phyloP scores from a whole-genome alignment of 345 rosid genomes.

The Physaria fendleri region DNA sequence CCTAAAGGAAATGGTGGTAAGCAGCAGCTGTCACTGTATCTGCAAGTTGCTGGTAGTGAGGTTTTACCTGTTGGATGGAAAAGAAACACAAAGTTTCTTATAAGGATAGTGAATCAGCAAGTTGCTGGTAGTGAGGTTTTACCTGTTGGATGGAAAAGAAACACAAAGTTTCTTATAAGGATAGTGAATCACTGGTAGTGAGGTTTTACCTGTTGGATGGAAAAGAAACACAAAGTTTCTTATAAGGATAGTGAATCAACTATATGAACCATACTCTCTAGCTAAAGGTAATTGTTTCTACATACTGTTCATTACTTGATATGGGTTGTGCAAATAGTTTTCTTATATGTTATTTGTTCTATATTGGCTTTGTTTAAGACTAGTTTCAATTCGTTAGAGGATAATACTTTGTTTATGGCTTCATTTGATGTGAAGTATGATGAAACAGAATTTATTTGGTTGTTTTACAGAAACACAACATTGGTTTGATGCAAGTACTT shows the following conservation, averaged over 20 bases:
- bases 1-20: slow-evolving; percentile 42
- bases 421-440: too few species aligned
- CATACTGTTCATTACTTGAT: neutral
- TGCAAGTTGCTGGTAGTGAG: neutral
- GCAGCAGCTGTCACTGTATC: neutral
- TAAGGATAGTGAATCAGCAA: neutral
- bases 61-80: neutral
- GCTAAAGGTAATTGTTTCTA: neutral
- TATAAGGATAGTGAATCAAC: neutral
- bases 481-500: too few species aligned
- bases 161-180: neutral
- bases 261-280: neutral
- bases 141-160: neutral
- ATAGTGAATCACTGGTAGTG: neutral
- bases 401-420: too few species aligned
- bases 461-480: neutral
- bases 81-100: neutral
- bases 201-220: neutral
- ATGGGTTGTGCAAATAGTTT: neutral
- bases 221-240: neutral
- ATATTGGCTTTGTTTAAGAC: neutral
- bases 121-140: neutral
- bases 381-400: neutral
- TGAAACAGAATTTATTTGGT: too few species aligned
- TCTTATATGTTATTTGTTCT: neutral